Evolutionary conservation across 2,329 filamentous ascomycete genomes (phyloP).

Genomic region (Rhytidhysteron rufulum): DNA sequence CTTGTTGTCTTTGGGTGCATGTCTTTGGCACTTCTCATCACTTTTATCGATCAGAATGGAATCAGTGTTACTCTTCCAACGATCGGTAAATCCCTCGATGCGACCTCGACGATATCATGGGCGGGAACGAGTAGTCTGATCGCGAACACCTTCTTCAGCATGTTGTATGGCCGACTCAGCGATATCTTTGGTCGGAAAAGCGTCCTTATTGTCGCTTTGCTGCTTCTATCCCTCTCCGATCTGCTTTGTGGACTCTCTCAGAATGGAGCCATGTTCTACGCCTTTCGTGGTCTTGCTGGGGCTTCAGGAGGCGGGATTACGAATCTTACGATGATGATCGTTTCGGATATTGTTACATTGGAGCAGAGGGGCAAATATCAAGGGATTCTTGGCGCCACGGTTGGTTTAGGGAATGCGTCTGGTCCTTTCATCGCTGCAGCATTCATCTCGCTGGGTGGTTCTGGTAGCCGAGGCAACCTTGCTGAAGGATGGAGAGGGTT

Average conservation of each 20-base stretch:
- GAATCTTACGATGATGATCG: slow-evolving; percentile 33
- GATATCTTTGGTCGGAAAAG: slow-evolving; percentile 60
- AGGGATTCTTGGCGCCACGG: not conserved
- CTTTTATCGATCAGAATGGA: slow-evolving; percentile 56
- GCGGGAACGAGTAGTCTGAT: slow-evolving; percentile 52
- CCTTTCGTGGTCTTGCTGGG: slow-evolving; percentile 56
- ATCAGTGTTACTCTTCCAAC: slow-evolving; percentile 42
- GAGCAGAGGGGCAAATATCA: slow-evolving; percentile 29
- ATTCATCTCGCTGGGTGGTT: not conserved
- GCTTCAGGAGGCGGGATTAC: slow-evolving; percentile 61
- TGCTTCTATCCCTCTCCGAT: slow-evolving; percentile 53
- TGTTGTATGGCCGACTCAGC: slow-evolving; percentile 60
- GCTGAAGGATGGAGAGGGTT: not conserved
- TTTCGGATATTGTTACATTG: slow-evolving; percentile 34
- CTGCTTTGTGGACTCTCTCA: slow-evolving; percentile 57
- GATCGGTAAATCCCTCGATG: slow-evolving; percentile 34
- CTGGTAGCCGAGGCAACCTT: not conserved
- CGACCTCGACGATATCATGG: slow-evolving; percentile 52
- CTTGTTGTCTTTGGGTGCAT: slow-evolving; percentile 51
- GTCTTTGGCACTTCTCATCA: slow-evolving; percentile 53
- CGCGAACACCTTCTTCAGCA: slow-evolving; percentile 60
- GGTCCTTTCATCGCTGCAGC: slow-evolving; percentile 1
- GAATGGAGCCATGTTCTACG: slow-evolving; percentile 57
- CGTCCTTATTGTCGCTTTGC: slow-evolving; percentile 53
- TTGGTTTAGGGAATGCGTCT: not conserved